Conservation (phyloP, 179 eudicot species). For the Drosera spatulata region DNA sequence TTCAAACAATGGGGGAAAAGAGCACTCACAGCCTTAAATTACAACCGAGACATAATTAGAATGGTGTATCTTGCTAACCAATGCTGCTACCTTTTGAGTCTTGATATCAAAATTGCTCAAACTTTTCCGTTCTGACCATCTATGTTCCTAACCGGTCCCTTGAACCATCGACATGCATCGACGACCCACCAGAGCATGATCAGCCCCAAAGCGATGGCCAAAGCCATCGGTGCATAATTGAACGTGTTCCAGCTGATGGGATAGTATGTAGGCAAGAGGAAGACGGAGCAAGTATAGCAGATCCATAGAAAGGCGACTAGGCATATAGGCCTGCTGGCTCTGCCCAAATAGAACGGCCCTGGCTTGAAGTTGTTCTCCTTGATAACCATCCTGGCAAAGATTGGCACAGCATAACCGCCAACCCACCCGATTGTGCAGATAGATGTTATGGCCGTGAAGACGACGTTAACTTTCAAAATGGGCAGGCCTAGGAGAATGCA, state of each 20-base stretch:
- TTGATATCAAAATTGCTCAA: slow-evolving; percentile 4
- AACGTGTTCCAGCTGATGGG: slow-evolving; percentile 41
- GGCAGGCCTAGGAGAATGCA: slow-evolving; percentile 53
- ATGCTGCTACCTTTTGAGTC: too few relatives aligned
- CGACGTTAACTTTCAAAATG: slow-evolving; percentile 41
- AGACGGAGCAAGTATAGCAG: slow-evolving; percentile 49
- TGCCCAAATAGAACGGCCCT: slow-evolving; percentile 52
- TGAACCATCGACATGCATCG: slow-evolving; percentile 55
- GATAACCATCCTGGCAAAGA: slow-evolving; percentile 46
- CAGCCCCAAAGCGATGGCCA: slow-evolving; percentile 31
- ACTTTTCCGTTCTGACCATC: slow-evolving; percentile 27
- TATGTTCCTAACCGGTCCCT: slow-evolving; percentile 51
- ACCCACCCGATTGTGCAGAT: slow-evolving; percentile 59
- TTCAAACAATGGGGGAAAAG: too few relatives aligned
- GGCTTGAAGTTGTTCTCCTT: slow-evolving; percentile 40
- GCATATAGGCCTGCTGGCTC: slow-evolving; percentile 39
- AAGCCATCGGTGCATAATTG: slow-evolving; percentile 49
- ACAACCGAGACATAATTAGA: too few relatives aligned
- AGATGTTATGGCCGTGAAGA: slow-evolving; percentile 52
- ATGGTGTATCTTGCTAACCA: too few relatives aligned
- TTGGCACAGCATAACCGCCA: slow-evolving; percentile 58
- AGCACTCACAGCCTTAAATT: too few relatives aligned
- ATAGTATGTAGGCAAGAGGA: slow-evolving; percentile 38
- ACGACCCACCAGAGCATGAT: slow-evolving; percentile 54
- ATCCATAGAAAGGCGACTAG: slow-evolving; percentile 51